Evolutionary conservation across 1,284 basidiomycete genomes (phyloP).

Genomic region (Microbotryomycetes sp.): DNA sequence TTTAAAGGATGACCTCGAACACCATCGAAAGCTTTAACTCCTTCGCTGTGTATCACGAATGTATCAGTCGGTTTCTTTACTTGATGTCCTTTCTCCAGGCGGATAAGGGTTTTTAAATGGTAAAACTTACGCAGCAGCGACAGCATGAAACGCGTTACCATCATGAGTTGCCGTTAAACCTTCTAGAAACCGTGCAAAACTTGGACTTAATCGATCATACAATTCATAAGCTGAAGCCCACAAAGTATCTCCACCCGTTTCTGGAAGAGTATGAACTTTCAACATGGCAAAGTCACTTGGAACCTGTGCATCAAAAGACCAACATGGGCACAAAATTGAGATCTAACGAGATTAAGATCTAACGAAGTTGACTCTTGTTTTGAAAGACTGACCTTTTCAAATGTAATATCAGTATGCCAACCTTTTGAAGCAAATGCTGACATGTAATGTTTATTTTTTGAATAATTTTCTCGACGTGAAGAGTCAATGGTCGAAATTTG

Average conservation of each 20-base stretch:
- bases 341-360: too few species aligned
- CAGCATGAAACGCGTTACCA: conserved; percentile 6
- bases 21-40: neutral
- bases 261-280: conserved; percentile 11
- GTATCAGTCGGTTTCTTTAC: neutral
- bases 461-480: neutral
- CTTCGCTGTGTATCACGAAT: neutral
- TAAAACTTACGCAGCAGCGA: conserved; percentile 3
- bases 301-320: too few species aligned
- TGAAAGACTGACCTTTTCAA: too few species aligned
- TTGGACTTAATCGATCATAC: conserved; percentile 36
- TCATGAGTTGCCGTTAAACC: conserved; percentile 13
- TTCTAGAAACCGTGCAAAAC: conserved; percentile 28
- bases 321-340: too few species aligned
- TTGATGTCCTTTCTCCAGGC: too few species aligned
- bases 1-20: conserved; percentile 22
- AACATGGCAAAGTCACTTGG: conserved; percentile 34
- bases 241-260: conserved; percentile 20
- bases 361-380: too few species aligned
- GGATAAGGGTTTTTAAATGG: too few species aligned
- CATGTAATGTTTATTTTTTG: neutral
- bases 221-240: conserved; percentile 35
- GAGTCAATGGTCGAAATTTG: conserved; percentile 12
- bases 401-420: conserved; percentile 31
- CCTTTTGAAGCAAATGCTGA: neutral